phyloP scores from a whole-genome alignment of 73 alveolate genomes.

The Stentor roeselii region DNA sequence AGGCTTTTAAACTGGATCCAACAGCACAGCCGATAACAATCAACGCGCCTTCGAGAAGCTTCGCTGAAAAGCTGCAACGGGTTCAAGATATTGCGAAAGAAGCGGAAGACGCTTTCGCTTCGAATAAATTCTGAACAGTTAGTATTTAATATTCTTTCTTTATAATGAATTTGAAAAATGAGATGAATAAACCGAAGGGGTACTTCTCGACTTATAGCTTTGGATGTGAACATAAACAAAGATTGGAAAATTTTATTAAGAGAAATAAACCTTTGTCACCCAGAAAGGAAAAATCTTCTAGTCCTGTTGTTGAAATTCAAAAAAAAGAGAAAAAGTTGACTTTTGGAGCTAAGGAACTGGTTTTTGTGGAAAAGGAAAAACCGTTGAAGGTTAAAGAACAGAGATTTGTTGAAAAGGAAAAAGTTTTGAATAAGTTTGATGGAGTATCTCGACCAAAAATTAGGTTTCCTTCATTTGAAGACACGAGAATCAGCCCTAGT shows the following conservation, averaged over 20 bases:
- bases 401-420: not conserved
- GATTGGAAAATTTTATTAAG: not conserved
- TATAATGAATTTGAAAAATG: too few relatives aligned
- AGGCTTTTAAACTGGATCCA: not conserved
- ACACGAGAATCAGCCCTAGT: not conserved
- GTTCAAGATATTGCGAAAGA: not conserved
- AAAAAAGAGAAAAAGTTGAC: too few relatives aligned
- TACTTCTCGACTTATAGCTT: not conserved
- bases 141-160: too few relatives aligned
- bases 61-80: not conserved
- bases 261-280: not conserved
- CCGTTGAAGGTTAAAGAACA: not conserved
- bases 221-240: not conserved
- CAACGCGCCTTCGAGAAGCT: not conserved
- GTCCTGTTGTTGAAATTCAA: too few relatives aligned
- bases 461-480: too few relatives aligned
- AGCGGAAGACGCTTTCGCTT: not conserved
- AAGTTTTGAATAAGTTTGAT: not conserved
- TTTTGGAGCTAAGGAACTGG: too few relatives aligned
- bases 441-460: not conserved
- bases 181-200: too few relatives aligned
- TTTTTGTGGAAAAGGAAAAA: too few relatives aligned
- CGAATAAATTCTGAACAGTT: too few relatives aligned
- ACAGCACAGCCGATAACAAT: not conserved
- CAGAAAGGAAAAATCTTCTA: not conserved